A percentile compares a stretch with the other conserved stretches of the same genome.
Evolutionary conservation across 148 eudicot species (phyloP).

Genomic region (Rhododendron kiyosumense): DNA sequence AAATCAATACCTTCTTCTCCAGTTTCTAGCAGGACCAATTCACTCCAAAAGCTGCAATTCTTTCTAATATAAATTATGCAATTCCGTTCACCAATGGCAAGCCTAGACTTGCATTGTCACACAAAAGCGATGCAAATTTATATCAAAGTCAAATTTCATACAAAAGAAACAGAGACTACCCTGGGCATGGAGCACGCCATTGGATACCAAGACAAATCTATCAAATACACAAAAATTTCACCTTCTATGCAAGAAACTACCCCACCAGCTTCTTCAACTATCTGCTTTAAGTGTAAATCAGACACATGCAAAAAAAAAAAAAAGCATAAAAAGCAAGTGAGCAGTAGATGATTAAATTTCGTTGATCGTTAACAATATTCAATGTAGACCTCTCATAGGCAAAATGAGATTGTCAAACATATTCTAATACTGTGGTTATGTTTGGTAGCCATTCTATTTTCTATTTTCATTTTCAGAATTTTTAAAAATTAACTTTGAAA

Average conservation of each 20-base stretch:
- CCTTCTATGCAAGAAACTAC: conserved; percentile 91
- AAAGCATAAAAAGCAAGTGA: background rate
- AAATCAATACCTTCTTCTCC: conserved; percentile 68
- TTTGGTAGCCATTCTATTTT: no score
- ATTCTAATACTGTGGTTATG: background rate
- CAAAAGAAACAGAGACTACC: conserved; percentile 30
- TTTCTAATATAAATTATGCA: background rate
- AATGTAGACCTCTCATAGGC: background rate
- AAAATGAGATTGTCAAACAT: background rate
- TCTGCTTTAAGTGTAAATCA: conserved; percentile 36
- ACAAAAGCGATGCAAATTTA: background rate
- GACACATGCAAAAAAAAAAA: background rate
- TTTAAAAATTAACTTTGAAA: no score
- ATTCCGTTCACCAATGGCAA: background rate
- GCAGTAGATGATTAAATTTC: background rate
- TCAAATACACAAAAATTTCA: conserved; percentile 71
- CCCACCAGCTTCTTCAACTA: conserved; percentile 99
- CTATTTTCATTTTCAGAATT: no score
- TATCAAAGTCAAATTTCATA: background rate
- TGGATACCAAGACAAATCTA: conserved; percentile 91
- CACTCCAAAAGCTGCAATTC: conserved; percentile 73
- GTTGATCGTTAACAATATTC: background rate
- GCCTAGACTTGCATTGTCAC: background rate
- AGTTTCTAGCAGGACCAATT: conserved; percentile 73
- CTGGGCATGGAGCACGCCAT: conserved; percentile 69